phyloP scores from a whole-genome alignment of 768 basidiomycete species.

The Strobilomyces echinocephalus region DNA sequence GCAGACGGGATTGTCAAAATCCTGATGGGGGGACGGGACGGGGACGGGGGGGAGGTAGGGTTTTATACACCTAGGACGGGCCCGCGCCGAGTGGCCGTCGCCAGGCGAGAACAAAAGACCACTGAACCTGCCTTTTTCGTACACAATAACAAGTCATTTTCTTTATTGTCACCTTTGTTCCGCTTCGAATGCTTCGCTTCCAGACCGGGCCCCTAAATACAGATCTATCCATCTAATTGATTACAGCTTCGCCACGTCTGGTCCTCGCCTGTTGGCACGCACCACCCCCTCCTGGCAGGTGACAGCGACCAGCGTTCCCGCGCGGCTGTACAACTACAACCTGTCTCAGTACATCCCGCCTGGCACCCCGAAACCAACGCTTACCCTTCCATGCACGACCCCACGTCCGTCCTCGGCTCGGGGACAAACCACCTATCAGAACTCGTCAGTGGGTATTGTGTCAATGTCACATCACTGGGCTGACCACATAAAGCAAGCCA shows the following conservation, averaged over 20 bases:
- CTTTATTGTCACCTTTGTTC: constrained; percentile 23
- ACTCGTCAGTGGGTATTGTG: not conserved
- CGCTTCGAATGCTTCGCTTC: constrained; percentile 10
- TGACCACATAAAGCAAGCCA: constrained; percentile 74
- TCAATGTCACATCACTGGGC: constrained; percentile 16
- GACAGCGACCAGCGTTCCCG: constrained; percentile 66
- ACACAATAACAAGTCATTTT: constrained; percentile 26
- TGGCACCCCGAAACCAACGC: constrained; percentile 19
- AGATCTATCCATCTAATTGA: constrained; percentile 9
- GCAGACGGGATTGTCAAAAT: constrained; percentile 36
- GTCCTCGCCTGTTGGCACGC: constrained; percentile 50
- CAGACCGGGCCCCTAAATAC: constrained; percentile 2
- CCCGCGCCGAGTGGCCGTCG: constrained; percentile 16
- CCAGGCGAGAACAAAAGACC: constrained; percentile 33
- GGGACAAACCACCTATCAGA: constrained; percentile 55
- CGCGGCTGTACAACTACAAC: constrained; percentile 61
- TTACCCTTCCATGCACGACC: constrained; percentile 65
- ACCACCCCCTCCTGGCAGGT: constrained; percentile 79
- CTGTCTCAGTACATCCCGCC: constrained; percentile 6
- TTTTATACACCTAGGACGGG: constrained; percentile 25
- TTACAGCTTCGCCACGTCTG: constrained; percentile 27
- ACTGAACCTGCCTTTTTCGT: constrained; percentile 23
- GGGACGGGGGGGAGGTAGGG: not conserved
- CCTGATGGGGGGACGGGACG: constrained; percentile 18
- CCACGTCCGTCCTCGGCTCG: constrained; percentile 62